Base-by-base conservation (phyloP, 495 filamentous ascomycete genomes). In the Aspergillus sclerotiicarbonarius region DNA sequence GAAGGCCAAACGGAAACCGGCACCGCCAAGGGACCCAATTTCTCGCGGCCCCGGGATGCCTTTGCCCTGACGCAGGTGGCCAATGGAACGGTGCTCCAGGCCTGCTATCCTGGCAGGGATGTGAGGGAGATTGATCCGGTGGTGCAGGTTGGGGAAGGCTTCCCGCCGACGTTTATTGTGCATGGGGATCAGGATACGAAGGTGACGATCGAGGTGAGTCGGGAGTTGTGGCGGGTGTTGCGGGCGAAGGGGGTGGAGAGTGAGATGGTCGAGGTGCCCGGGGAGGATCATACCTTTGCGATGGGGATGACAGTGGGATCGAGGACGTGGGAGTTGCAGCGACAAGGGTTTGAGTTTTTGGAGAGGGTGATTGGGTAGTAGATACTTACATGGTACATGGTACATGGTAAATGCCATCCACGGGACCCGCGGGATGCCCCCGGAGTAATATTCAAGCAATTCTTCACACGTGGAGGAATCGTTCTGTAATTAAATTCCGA, bases 1-100 rank as follows among this genome's bases (percentile, higher is more conserved):
- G 71, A 75, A 60, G 69, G 71, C 3, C 67, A 71, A 37, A 54
- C 59, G 3, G 65, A 68, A 51, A 46, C 56, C 0, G 64, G 62
- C 0, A 48, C 13, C 10, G 56, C 61, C 8, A 65, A 64, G 39
- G 67, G 64, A 0, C 70, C 71, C 1, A 56, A 72, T 43, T 71
- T 75, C 57, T 58, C 60, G 4, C 62, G 58, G 16, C 62, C 67
- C 2, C 65, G 72, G n/a, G 69, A 75, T 41, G 69, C 68, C 1
- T 73, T 75, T 46, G 69, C 69, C 5, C 59, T 75, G n/a, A 68
- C 65, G 20, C 67, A 71, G 55, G 72, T 75, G 37, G 65, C 72
- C 1, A 61, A 58, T 6, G 72, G 72, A 6, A 69, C 57, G 6
- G 67, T 75, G 0, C 33, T 71, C 0, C 20, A 55, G 10, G 65